Base-by-base conservation (phyloP, 2,329 filamentous ascomycete genomes). In the Venturia asperata region DNA sequence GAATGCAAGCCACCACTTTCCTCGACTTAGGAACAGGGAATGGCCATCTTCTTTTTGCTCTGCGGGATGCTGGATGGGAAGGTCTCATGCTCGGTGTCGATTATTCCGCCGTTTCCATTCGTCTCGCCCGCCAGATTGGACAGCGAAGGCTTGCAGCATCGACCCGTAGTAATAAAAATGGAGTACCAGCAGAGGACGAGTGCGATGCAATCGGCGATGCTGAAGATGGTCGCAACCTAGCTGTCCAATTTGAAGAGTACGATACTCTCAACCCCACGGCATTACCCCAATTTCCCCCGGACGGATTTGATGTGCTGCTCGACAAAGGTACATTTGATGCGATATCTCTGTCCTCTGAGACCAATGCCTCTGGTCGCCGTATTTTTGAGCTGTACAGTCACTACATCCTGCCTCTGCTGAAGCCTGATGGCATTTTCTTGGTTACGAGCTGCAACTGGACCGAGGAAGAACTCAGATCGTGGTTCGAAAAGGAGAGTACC, bases 391-490 rank as follows among this genome's bases (percentile, higher is more conserved):
- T 82, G 3, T 99, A 99, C 77, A 83, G 85, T 61, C 81, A 82
- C 60, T 84, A 85, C 63, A 87, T 93, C 41, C 79, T 87, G 67
- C 77, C 76, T 37, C 80, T 97, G 68, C 82, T 97, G 63, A 86
- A 85, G 70, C 78, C 11, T 11, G 30, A 77, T 0, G 88, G 87
- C 1, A 80, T 91, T 30, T 84, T 97, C 70, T 77, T 97, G 67
- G 85, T 99, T 64, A 97, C 94, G 64, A 97, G 92, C 76, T 99
- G 94, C 75, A 99, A 99, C 77, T 99, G 94, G 94, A 97, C 93
- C 1, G 92, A 94, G 78, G 84, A 86, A 49, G 94, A 99, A 79
- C 77, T 99, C 71, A 80, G 83, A 67, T 78, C 77, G 19, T 97
- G 93, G 92, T 94, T 97, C 47, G 64, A 66, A 45, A 52, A 42